A percentile compares a stretch with the other conserved stretches of the same genome.
phyloP scores from a whole-genome alignment of 2,329 filamentous ascomycete genomes.

The Monascus ruber region DNA sequence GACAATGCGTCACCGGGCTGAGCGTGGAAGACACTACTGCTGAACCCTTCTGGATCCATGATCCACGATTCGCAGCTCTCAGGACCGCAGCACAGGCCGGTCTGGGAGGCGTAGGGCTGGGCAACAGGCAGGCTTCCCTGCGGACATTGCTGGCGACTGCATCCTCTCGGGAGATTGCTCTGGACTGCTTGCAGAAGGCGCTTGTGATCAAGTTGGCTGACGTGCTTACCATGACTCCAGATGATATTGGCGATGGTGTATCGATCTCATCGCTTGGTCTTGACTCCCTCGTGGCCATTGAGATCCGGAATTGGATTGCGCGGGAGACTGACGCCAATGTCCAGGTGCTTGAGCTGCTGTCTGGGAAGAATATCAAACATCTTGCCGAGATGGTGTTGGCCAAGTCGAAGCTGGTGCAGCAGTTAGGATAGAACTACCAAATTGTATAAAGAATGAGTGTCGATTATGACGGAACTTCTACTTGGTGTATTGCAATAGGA shows the following conservation, averaged over 20 bases:
- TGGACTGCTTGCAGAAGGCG: constrained; percentile 5
- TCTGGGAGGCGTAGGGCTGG: too few relatives aligned
- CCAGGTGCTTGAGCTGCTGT: constrained; percentile 14
- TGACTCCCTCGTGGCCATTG: constrained; percentile 36
- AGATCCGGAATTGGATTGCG: constrained; percentile 33
- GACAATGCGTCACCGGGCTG: constrained; percentile 14
- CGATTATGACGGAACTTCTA: too few relatives aligned
- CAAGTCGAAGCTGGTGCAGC: too few relatives aligned
- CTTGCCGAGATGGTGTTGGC: too few relatives aligned
- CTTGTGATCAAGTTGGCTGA: constrained; percentile 9
- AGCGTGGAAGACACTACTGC: constrained; percentile 22
- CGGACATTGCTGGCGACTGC: not conserved
- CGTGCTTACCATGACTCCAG: constrained; percentile 9
- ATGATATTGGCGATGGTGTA: constrained; percentile 11
- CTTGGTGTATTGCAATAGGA: too few relatives aligned
- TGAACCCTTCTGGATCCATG: constrained; percentile 11
- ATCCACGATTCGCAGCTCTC: not conserved
- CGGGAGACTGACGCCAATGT: constrained; percentile 20
- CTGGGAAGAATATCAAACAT: too few relatives aligned
- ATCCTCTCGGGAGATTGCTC: constrained; percentile 4
- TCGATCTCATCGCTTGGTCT: constrained; percentile 26
- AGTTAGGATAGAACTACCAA: too few relatives aligned
- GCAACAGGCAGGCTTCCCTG: too few relatives aligned
- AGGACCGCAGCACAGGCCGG: too few relatives aligned
- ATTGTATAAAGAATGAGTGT: too few relatives aligned